Conservation (phyloP, 2,329 filamentous ascomycete genomes). For the Curvularia verruculosa region DNA sequence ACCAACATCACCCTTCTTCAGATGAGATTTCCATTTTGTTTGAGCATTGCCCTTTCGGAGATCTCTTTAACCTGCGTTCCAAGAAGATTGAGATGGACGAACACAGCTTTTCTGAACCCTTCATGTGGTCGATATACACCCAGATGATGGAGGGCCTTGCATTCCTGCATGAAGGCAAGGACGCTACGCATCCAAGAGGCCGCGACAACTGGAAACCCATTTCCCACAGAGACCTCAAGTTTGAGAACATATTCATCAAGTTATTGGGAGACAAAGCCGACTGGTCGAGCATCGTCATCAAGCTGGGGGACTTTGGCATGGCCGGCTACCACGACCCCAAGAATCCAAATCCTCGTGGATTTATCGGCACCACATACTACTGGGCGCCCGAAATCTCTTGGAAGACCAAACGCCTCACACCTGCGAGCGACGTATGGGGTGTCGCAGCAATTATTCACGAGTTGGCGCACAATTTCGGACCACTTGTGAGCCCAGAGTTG, state of each 20-base stretch:
- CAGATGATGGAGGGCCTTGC: constrained; percentile 25
- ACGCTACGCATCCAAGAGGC: not conserved
- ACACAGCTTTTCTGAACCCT: constrained; percentile 15
- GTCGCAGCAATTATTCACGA: constrained; percentile 33
- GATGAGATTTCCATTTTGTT: constrained; percentile 16
- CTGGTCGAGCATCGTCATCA: constrained; percentile 53
- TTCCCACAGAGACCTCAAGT: constrained; percentile 94
- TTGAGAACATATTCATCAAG: constrained; percentile 82
- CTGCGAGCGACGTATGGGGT: constrained; percentile 35
- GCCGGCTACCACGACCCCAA: constrained; percentile 61
- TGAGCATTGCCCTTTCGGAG: constrained; percentile 22
- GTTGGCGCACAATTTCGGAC: constrained; percentile 25
- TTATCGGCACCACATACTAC: constrained; percentile 19
- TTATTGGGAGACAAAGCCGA: constrained; percentile 16
- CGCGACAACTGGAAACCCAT: constrained; percentile 75
- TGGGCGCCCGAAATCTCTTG: constrained; percentile 34
- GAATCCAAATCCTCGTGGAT: not conserved
- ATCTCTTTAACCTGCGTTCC: constrained; percentile 16
- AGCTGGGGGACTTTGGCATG: constrained; percentile 73
- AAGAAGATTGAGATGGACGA: not conserved
- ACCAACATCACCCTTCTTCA: constrained; percentile 1
- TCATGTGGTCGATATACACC: constrained; percentile 24
- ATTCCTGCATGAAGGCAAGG: constrained; percentile 31
- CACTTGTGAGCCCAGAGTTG: constrained; percentile 15
- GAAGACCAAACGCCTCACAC: constrained; percentile 15